Evolutionary conservation across 495 filamentous ascomycete genomes (phyloP).

Genomic region (Penicillium steckii): DNA sequence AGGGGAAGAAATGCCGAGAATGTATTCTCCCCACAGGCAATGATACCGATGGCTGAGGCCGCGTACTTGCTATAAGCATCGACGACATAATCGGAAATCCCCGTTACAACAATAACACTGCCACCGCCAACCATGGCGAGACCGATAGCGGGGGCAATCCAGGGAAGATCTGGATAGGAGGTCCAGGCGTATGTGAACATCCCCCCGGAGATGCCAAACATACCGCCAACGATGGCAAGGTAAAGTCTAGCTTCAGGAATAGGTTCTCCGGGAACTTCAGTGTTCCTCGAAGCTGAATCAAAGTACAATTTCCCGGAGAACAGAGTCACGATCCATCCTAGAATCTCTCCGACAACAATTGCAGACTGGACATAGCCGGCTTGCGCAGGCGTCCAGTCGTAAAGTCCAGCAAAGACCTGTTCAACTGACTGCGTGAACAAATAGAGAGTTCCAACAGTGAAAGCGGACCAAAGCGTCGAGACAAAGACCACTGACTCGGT

Average conservation of each 20-base stretch:
- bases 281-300: slow-evolving; percentile 29
- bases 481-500: slow-evolving; percentile 55
- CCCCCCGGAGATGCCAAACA: slow-evolving; percentile 34
- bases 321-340: slow-evolving; percentile 28
- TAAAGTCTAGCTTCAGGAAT: slow-evolving; percentile 41
- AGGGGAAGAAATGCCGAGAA: slow-evolving; percentile 39
- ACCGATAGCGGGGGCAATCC: slow-evolving; percentile 38
- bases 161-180: slow-evolving; percentile 30
- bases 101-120: slow-evolving; percentile 30
- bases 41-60: slow-evolving; percentile 34
- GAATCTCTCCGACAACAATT: slow-evolving; percentile 34
- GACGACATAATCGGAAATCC: slow-evolving; percentile 31
- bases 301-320: slow-evolving; percentile 30
- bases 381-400: slow-evolving; percentile 31
- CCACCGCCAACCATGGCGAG: slow-evolving; percentile 35
- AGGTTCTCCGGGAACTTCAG: slow-evolving; percentile 27
- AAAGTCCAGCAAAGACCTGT: slow-evolving; percentile 36
- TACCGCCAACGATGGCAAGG: slow-evolving; percentile 25
- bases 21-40: slow-evolving; percentile 36
- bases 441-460: slow-evolving; percentile 51
- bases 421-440: slow-evolving; percentile 47
- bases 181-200: slow-evolving; percentile 43
- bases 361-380: slow-evolving; percentile 39
- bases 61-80: slow-evolving; percentile 36
- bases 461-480: slow-evolving; percentile 49